Conservation (phyloP, 1,139 yeast species). For the Schwanniomyces etchellsii region DNA sequence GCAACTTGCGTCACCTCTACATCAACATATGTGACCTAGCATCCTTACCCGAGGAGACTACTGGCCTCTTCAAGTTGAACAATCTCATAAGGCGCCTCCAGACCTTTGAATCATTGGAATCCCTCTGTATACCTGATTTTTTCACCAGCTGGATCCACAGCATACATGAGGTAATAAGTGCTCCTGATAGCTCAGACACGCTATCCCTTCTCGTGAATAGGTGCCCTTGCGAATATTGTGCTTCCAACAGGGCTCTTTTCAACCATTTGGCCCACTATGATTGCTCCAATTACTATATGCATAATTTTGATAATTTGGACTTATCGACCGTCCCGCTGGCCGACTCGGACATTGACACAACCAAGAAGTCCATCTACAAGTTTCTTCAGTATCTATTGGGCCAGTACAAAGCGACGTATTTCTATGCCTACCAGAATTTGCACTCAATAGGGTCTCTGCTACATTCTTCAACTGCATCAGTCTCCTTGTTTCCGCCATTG, state of each 20-base stretch:
- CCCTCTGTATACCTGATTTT: conserved; percentile 20
- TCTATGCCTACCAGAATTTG: conserved; percentile 14
- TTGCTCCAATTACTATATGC: conserved; percentile 13
- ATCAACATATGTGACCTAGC: conserved; percentile 19
- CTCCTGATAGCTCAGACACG: conserved; percentile 4
- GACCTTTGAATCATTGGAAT: conserved; percentile 8
- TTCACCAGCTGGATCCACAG: conserved; percentile 18
- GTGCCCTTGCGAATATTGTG: conserved; percentile 17
- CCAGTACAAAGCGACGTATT: conserved; percentile 16
- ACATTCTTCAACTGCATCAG: conserved; percentile 14
- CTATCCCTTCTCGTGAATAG: conserved; percentile 15
- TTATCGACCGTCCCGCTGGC: conserved; percentile 3
- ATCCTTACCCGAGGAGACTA: conserved; percentile 9
- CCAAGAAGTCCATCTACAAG: conserved; percentile 8
- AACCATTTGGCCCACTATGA: conserved; percentile 12
- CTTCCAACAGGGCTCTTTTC: conserved; percentile 11
- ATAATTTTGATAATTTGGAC: conserved; percentile 11
- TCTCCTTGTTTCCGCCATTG: conserved; percentile 5
- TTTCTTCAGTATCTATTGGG: conserved; percentile 16
- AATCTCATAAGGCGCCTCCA: conserved; percentile 8
- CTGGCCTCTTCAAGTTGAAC: conserved; percentile 6
- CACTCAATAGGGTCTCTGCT: conserved; percentile 17
- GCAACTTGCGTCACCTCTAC: conserved; percentile 12
- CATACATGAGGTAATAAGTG: conserved; percentile 9
- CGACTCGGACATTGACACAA: conserved; percentile 3